Evolutionary conservation across 1,139 yeast species (phyloP).

Genomic region (Yamadazyma sp.): DNA sequence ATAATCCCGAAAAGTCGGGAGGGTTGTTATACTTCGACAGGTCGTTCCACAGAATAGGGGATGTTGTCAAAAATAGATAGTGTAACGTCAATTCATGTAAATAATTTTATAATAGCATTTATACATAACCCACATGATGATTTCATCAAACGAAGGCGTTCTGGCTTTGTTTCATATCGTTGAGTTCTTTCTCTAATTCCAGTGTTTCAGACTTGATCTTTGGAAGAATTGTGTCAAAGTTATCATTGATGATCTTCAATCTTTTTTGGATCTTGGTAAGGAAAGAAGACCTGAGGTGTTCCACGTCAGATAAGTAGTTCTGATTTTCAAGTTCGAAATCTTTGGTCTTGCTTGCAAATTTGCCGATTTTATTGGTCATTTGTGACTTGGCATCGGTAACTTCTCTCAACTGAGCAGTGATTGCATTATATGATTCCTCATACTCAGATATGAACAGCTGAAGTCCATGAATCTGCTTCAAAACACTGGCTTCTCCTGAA

Average conservation of each 20-base stretch:
- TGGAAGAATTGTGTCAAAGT: conserved; percentile 40
- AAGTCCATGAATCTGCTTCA: conserved; percentile 23
- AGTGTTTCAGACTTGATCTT: conserved; percentile 25
- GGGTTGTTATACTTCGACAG: conserved; percentile 68
- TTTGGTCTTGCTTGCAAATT: conserved; percentile 25
- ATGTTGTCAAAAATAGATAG: conserved; percentile 7
- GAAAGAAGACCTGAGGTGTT: conserved; percentile 22
- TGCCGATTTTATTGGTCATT: conserved; percentile 25
- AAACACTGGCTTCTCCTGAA: conserved; percentile 17
- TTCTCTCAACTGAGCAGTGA: conserved; percentile 23
- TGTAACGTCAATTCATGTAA: conserved; percentile 12
- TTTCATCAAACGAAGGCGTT: too few species aligned
- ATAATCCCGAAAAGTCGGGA: conserved; percentile 35
- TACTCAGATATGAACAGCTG: conserved; percentile 24
- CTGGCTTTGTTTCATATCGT: background rate
- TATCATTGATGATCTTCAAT: conserved; percentile 33
- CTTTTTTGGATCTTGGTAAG: conserved; percentile 28
- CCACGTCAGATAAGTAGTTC: conserved; percentile 19
- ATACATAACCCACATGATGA: background rate
- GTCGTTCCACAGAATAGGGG: conserved; percentile 59
- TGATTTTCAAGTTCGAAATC: conserved; percentile 29
- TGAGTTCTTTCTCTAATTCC: conserved; percentile 14
- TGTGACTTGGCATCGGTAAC: conserved; percentile 24
- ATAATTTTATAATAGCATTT: conserved; percentile 3
- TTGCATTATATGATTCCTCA: conserved; percentile 26